phyloP scores from a whole-genome alignment of 331 rosid genomes.

The Phaseolus coccineus region DNA sequence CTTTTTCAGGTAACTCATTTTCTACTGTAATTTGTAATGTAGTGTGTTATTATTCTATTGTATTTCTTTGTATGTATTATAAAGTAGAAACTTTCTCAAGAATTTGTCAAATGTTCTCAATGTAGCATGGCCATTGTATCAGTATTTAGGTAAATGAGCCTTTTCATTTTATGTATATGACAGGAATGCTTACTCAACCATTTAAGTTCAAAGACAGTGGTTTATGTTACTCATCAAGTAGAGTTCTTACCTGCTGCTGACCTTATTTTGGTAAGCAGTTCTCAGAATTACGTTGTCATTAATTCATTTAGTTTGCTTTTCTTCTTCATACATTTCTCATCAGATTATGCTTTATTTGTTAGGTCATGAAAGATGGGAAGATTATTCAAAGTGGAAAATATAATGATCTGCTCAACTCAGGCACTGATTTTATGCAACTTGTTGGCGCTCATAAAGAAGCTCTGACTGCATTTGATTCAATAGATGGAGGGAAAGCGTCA shows the following conservation, averaged over 20 bases:
- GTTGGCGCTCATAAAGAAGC: conserved; percentile 76
- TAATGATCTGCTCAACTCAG: conserved; percentile 54
- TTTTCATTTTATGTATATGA: conserved; percentile 4
- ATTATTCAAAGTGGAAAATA: conserved; percentile 77
- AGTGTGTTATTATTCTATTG: not conserved
- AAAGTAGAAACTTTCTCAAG: not conserved
- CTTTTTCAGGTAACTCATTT: conserved; percentile 66
- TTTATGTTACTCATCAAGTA: conserved; percentile 82
- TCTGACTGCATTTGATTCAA: conserved; percentile 51
- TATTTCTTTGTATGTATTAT: not conserved
- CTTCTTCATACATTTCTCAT: not conserved
- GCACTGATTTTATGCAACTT: conserved; percentile 74
- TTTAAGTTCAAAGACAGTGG: conserved; percentile 67
- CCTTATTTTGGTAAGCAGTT: conserved; percentile 65
- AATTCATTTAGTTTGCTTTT: not conserved
- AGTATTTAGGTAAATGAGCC: not conserved
- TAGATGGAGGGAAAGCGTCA: not conserved
- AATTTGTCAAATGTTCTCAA: not conserved
- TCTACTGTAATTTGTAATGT: not conserved
- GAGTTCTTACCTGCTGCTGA: conserved; percentile 79
- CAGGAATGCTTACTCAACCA: conserved; percentile 72
- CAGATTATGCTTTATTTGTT: not conserved
- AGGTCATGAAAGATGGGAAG: conserved; percentile 84
- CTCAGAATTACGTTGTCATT: not conserved
- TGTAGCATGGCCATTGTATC: not conserved